A percentile compares a stretch with the other conserved stretches of the same genome.
Evolutionary conservation across 2,329 filamentous ascomycete species (phyloP).

Genomic region (Dryadomyces quercivorus): DNA sequence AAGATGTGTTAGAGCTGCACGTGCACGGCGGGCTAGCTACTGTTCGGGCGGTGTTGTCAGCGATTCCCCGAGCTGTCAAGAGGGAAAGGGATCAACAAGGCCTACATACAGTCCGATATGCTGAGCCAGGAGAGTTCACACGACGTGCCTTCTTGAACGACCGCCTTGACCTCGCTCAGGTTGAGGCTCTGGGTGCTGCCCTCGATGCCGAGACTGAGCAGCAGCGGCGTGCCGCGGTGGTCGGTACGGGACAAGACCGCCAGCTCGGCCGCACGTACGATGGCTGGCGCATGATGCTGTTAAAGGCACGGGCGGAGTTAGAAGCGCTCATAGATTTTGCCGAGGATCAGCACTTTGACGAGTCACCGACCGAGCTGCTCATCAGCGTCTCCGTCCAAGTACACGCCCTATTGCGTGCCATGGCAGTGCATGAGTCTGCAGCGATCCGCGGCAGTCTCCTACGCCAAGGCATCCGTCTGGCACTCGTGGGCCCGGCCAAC

Average conservation of each 20-base stretch:
- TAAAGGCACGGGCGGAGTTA: slow-evolving; percentile 77
- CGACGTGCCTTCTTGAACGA: slow-evolving; percentile 80
- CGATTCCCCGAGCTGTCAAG: slow-evolving; percentile 42
- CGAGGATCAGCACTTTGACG: slow-evolving; percentile 95
- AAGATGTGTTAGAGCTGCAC: slow-evolving; percentile 85
- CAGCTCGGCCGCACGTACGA: slow-evolving; percentile 67
- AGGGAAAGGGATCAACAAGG: background rate
- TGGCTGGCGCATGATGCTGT: slow-evolving; percentile 61
- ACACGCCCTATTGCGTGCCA: slow-evolving; percentile 42
- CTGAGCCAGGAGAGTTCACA: slow-evolving; percentile 93
- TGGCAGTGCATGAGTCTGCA: slow-evolving; percentile 61
- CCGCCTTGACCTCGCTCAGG: slow-evolving; percentile 76
- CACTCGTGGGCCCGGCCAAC: slow-evolving; percentile 83
- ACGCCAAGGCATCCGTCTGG: slow-evolving; percentile 72
- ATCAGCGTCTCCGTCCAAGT: slow-evolving; percentile 57
- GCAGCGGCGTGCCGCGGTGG: slow-evolving; percentile 75
- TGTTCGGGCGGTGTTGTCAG: slow-evolving; percentile 70
- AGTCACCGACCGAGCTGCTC: slow-evolving; percentile 63
- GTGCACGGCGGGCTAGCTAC: slow-evolving; percentile 88
- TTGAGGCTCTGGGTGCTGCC: slow-evolving; percentile 52
- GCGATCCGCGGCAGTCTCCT: slow-evolving; percentile 74
- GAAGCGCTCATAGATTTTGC: slow-evolving; percentile 96
- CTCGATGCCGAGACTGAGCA: slow-evolving; percentile 73
- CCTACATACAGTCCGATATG: slow-evolving; percentile 51
- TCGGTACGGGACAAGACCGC: slow-evolving; percentile 60